Base-by-base conservation (phyloP, 371 early-diverging fungal genomes). In the Haplosporangium sp. region DNA sequence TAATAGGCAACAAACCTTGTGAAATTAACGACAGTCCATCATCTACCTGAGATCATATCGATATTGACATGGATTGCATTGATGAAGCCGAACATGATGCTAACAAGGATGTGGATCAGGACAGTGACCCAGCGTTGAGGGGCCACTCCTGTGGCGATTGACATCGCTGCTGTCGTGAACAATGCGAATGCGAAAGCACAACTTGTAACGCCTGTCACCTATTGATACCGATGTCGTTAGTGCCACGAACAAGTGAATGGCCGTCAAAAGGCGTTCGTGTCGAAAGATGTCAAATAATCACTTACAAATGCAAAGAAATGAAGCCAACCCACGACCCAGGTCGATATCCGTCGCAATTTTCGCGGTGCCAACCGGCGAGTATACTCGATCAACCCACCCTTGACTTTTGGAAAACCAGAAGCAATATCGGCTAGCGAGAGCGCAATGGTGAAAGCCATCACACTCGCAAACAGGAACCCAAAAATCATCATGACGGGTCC, bases 291-390 rank as follows among this genome's bases (percentile, higher is more conserved):
- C 5, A 18, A 18, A 38, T 5, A 2, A 40, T 12, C 5, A 52
- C 69, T n/a, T 74, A 74, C 75, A 20, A 57, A 65, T 7, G 75
- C 69, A 47, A 52, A 64, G 45, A 74, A 74, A n/a, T 74, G 75
- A 5, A 74, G 66, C 69, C 69, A 74, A 38, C 75, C 75, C 16
- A 65, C 69, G 0, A 59, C 10, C 69, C 75, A 74, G 1, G 75
- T 48, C 5, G 69, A 62, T 41, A 74, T 46, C 13, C 75, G 64
- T 6, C 46, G 45, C 29, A 59, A 37, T 29, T 36, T 45, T 36
- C 50, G 55, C 13, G 75, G 75, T 11, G 75, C 75, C 43, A 69
- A 21, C 2, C 75, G 75, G 2, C 75, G 64, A 46, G 64, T 61
- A 43, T 74, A 74, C 20, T 74, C 75, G 16, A 41, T 53, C n/a